Conservation (phyloP, 345 rosid genomes). For the Ceriops zippeliana region DNA sequence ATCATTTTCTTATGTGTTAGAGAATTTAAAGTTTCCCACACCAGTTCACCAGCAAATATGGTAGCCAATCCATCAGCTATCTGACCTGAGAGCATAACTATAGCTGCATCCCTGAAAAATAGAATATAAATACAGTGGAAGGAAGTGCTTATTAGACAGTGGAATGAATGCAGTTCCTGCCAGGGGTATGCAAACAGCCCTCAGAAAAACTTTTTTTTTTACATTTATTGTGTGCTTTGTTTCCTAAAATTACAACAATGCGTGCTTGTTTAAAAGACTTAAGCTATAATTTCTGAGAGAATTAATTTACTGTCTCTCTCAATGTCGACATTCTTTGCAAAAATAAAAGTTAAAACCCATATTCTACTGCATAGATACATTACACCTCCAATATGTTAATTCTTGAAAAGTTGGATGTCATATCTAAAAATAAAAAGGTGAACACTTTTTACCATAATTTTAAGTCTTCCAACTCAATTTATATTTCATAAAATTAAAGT, state of each 20-base stretch:
- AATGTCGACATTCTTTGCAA: too few relatives aligned
- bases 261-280: not conserved
- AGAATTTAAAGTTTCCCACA: constrained; percentile 19
- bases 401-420: not conserved
- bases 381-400: not conserved
- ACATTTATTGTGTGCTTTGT: not conserved
- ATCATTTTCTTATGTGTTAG: not conserved
- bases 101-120: constrained; percentile 69
- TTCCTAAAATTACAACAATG: not conserved
- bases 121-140: not conserved
- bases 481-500: not conserved
- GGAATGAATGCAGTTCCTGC: not conserved
- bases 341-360: too few relatives aligned
- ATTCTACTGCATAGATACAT: not conserved
- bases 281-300: not conserved
- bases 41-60: constrained; percentile 82
- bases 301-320: not conserved
- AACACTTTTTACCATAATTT: not conserved
- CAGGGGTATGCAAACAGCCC: not conserved
- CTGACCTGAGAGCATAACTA: constrained; percentile 92
- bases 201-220: not conserved
- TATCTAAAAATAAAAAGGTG: not conserved
- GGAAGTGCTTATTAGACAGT: not conserved
- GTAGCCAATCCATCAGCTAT: constrained; percentile 89
- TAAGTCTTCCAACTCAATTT: not conserved